These are phyloP conservation scores for Fraxinus sp. DNA, from an alignment of 305 asterid species.

Conservation along the genomic window DNA sequence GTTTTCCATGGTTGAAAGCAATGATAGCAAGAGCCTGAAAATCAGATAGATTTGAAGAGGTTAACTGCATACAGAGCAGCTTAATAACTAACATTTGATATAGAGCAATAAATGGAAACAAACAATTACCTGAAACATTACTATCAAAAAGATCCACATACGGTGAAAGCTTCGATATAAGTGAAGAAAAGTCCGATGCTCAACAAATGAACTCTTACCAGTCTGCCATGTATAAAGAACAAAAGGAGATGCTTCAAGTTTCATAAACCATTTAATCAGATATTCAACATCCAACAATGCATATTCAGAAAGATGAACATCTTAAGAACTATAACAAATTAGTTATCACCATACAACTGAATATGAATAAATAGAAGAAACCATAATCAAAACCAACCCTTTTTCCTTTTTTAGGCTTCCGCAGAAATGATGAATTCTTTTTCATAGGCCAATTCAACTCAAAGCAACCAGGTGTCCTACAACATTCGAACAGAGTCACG, in stretches of 20 bases:
- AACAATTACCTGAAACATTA: conserved; percentile 88
- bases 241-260: neutral
- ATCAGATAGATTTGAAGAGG: conserved; percentile 15
- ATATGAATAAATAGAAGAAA: conserved; percentile 17
- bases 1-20: conserved; percentile 68
- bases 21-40: conserved; percentile 77
- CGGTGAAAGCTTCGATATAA: conserved; percentile 97
- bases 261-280: neutral
- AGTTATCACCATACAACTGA: neutral
- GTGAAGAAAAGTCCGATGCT: conserved; percentile 95
- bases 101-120: conserved; percentile 13
- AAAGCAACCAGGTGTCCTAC: conserved; percentile 93
- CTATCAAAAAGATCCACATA: conserved; percentile 82
- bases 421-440: conserved; percentile 60
- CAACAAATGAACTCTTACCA: conserved; percentile 92
- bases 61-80: conserved; percentile 15
- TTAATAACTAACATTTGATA: conserved; percentile 17
- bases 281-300: neutral
- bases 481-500: conserved; percentile 22
- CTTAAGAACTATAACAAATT: neutral
- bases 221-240: conserved; percentile 50
- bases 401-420: conserved; percentile 65
- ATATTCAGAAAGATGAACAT: neutral
- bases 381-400: conserved; percentile 53
- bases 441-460: conserved; percentile 85